Conservation (phyloP, 1,284 basidiomycete species). For the Trametes versicolor region DNA sequence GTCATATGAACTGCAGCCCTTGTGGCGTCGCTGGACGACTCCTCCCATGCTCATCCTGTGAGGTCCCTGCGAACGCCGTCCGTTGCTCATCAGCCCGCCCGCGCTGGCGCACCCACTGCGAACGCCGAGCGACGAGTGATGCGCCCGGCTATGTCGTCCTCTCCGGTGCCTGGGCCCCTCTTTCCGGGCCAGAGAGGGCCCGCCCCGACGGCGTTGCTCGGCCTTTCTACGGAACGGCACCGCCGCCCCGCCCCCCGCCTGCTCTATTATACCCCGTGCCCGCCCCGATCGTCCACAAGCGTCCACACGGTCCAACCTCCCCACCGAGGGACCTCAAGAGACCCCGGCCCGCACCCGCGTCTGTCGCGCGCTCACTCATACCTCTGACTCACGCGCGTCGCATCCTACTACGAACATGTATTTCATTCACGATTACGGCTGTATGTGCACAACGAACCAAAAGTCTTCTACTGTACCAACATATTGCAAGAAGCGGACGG, state of each 20-base stretch:
- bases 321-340: too few relatives aligned
- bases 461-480: constrained; percentile 26
- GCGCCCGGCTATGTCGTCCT: too few relatives aligned
- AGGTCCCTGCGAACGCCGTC: too few relatives aligned
- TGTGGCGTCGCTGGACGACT: constrained; percentile 15
- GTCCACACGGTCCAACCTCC: background rate
- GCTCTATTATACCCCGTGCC: background rate
- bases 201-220: background rate
- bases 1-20: constrained; percentile 18
- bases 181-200: background rate
- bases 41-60: background rate
- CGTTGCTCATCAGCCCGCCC: too few relatives aligned
- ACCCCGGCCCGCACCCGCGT: too few relatives aligned
- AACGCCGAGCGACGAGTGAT: too few relatives aligned
- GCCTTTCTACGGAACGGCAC: constrained; percentile 9
- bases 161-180: background rate
- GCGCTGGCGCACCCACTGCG: too few relatives aligned
- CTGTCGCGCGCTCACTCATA: background rate
- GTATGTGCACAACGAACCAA: background rate
- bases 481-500: background rate
- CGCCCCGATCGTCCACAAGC: background rate
- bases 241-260: constrained; percentile 3
- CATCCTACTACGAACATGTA: background rate
- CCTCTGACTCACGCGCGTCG: background rate
- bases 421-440: background rate